Conservation (phyloP, 1,284 basidiomycete species). For the Irpex sp. region DNA sequence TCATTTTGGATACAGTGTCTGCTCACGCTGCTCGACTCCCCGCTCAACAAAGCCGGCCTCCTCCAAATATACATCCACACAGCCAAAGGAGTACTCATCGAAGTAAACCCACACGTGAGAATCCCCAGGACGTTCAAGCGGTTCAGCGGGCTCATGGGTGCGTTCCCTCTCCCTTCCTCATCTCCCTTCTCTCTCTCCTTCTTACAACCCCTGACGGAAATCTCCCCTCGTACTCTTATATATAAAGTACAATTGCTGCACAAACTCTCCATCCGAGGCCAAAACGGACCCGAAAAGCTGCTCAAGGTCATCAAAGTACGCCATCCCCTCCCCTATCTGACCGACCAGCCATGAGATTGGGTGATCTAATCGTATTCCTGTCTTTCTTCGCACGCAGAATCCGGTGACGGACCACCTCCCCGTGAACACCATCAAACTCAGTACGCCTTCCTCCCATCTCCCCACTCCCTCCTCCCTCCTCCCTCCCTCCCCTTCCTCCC, state of each 20-base stretch:
- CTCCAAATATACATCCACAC: slow-evolving; percentile 99
- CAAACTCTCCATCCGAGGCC: slow-evolving; percentile 91
- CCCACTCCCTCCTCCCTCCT: no score
- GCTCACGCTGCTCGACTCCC: slow-evolving; percentile 94
- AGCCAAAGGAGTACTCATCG: slow-evolving; percentile 93
- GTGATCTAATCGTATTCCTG: slow-evolving; percentile 1
- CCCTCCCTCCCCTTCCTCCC: slow-evolving; percentile 6
- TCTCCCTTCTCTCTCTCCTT: not conserved
- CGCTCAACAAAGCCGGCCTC: slow-evolving; percentile 95
- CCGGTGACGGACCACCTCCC: slow-evolving; percentile 96
- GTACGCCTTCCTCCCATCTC: slow-evolving; percentile 39
- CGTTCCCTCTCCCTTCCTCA: no score
- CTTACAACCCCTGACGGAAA: not conserved
- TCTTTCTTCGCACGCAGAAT: slow-evolving; percentile 53
- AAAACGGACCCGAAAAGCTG: slow-evolving; percentile 95
- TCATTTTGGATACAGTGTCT: slow-evolving; percentile 63
- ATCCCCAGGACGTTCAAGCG: slow-evolving; percentile 99
- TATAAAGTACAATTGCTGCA: slow-evolving; percentile 91
- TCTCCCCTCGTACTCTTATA: not conserved
- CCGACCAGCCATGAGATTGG: not conserved
- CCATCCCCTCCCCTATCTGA: slow-evolving; percentile 13
- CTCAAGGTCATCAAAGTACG: slow-evolving; percentile 91
- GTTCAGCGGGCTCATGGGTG: slow-evolving; percentile 98
- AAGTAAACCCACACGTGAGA: slow-evolving; percentile 96
- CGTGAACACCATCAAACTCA: slow-evolving; percentile 93